Conservation (phyloP, 768 basidiomycete genomes). For the Boletellus sp. region DNA sequence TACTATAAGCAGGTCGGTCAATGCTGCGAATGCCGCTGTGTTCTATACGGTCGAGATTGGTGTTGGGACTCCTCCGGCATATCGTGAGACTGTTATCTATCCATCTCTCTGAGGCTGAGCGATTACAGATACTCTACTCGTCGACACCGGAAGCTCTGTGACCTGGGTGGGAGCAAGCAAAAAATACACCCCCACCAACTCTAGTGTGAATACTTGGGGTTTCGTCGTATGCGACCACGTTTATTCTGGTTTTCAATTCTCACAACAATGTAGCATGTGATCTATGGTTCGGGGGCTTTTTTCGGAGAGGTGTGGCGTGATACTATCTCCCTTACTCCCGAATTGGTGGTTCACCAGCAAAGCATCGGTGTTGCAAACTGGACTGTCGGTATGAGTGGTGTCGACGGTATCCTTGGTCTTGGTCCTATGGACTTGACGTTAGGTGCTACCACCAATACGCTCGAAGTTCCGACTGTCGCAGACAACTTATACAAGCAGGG, state of each 20-base stretch:
- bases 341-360: slow-evolving; percentile 22
- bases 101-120: not conserved
- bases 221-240: slow-evolving; percentile 16
- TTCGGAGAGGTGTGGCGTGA: slow-evolving; percentile 16
- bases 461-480: slow-evolving; percentile 32
- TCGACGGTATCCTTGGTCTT: slow-evolving; percentile 41
- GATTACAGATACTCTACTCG: slow-evolving; percentile 23
- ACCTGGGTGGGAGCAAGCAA: slow-evolving; percentile 31
- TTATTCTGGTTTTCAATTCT: slow-evolving; percentile 1
- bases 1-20: not conserved
- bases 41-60: slow-evolving; percentile 31
- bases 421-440: slow-evolving; percentile 35
- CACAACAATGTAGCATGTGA: not conserved
- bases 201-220: slow-evolving; percentile 18
- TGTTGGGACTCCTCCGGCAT: slow-evolving; percentile 26
- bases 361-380: slow-evolving; percentile 34
- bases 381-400: slow-evolving; percentile 25
- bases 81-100: slow-evolving; percentile 17
- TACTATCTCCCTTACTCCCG: slow-evolving; percentile 5
- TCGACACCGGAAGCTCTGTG: slow-evolving; percentile 34
- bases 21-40: slow-evolving; percentile 21
- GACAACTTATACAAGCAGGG: slow-evolving; percentile 33
- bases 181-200: slow-evolving; percentile 15
- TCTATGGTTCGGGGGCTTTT: slow-evolving; percentile 3
- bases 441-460: slow-evolving; percentile 15